Evolutionary conservation across 2,329 filamentous ascomycete genomes (phyloP).

Genomic region (Monosporascus cannonballus): DNA sequence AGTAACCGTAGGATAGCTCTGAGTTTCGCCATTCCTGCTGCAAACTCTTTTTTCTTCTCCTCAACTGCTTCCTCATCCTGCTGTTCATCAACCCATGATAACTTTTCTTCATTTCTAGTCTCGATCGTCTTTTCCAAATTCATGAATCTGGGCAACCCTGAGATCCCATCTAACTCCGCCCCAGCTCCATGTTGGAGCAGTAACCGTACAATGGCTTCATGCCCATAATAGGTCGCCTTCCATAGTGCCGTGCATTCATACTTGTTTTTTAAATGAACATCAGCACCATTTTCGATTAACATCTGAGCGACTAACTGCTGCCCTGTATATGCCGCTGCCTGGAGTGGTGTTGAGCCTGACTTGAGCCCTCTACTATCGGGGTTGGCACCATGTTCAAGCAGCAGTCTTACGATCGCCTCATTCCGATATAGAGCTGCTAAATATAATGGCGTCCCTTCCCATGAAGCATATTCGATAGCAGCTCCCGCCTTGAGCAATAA

Average conservation of each 20-base stretch:
- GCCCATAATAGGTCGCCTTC: background rate
- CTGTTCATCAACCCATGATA: too few relatives aligned
- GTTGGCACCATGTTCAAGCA: background rate
- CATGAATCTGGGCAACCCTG: background rate
- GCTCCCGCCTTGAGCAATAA: background rate
- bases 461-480: background rate
- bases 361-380: background rate
- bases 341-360: background rate
- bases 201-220: background rate
- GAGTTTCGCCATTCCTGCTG: too few relatives aligned
- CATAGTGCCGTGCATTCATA: background rate
- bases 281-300: background rate
- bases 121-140: background rate
- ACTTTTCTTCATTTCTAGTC: too few relatives aligned
- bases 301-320: background rate
- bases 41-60: too few relatives aligned
- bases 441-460: background rate
- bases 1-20: too few relatives aligned
- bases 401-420: background rate
- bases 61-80: too few relatives aligned
- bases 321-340: background rate
- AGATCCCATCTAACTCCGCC: background rate
- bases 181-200: background rate
- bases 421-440: background rate
- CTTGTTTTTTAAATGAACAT: background rate